Conservation (phyloP, 345 rosid species). For the Eutrema heterophyllum region DNA sequence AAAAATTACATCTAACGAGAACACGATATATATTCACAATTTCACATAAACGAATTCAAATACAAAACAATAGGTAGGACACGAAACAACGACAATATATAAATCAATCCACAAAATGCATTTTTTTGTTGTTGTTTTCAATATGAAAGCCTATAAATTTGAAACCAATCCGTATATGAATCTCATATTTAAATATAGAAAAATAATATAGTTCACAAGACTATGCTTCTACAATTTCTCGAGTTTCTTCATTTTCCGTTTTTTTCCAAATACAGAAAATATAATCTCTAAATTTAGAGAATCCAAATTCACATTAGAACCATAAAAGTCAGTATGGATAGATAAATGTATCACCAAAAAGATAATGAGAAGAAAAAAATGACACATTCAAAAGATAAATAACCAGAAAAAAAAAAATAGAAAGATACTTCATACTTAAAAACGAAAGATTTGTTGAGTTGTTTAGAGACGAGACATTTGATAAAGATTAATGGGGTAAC, state of each 20-base stretch:
- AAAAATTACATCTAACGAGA: too few species aligned
- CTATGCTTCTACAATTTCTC: too few species aligned
- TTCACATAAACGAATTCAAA: too few species aligned
- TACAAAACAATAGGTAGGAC: too few species aligned
- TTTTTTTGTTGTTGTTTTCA: too few species aligned
- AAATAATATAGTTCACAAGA: too few species aligned
- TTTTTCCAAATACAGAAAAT: not conserved
- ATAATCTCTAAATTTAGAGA: not conserved
- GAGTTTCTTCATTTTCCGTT: not conserved
- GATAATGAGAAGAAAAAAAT: not conserved
- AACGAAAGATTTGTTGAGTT: not conserved
- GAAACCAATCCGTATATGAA: too few species aligned
- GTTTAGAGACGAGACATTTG: conserved; percentile 41
- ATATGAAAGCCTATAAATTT: too few species aligned
- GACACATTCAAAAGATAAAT: not conserved
- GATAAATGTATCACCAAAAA: not conserved
- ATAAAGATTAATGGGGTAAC: conserved; percentile 53
- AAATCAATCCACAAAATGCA: too few species aligned
- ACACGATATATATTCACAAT: too few species aligned
- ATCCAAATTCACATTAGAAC: not conserved
- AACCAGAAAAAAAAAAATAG: not conserved
- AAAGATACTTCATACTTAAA: not conserved
- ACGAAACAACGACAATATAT: too few species aligned
- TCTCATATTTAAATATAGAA: too few species aligned
- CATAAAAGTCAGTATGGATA: not conserved